Percentiles rank a stretch among this genome's conserved stretches.
Conservation (phyloP, 2,329 filamentous ascomycete genomes). For the Aspergillus niger region DNA sequence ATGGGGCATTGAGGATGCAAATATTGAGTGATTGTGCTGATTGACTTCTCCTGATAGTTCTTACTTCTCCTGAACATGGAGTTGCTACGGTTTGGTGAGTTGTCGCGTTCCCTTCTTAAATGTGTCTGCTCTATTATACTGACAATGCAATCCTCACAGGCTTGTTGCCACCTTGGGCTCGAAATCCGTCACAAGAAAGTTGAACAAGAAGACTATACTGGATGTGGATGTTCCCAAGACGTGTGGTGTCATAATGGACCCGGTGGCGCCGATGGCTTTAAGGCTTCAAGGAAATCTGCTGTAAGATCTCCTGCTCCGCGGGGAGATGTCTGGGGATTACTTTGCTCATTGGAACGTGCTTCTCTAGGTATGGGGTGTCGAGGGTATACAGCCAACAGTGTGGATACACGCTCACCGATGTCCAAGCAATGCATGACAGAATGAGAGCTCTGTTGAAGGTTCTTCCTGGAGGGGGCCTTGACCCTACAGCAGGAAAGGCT, state of each 20-base stretch:
- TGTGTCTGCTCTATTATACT: background rate
- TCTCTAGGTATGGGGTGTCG: slow-evolving; percentile 70
- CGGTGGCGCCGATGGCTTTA: slow-evolving; percentile 83
- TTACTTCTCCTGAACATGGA: slow-evolving; percentile 84
- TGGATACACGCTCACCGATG: slow-evolving; percentile 78
- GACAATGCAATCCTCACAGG: slow-evolving; percentile 54
- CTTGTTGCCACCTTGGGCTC: slow-evolving; percentile 84
- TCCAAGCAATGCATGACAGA: slow-evolving; percentile 70
- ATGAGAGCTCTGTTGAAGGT: slow-evolving; percentile 69
- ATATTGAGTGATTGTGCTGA: slow-evolving; percentile 22
- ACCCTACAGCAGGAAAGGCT: slow-evolving; percentile 69
- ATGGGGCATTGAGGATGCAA: background rate
- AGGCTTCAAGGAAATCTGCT: slow-evolving; percentile 87
- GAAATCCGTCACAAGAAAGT: slow-evolving; percentile 68
- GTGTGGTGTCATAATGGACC: slow-evolving; percentile 83
- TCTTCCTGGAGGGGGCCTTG: slow-evolving; percentile 62
- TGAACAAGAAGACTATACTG: slow-evolving; percentile 84
- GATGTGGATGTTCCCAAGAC: slow-evolving; percentile 84
- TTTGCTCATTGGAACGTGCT: slow-evolving; percentile 4
- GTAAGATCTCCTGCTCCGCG: slow-evolving; percentile 43
- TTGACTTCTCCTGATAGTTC: slow-evolving; percentile 52
- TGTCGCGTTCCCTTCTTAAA: background rate
- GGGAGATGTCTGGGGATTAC: background rate
- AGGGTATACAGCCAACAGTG: slow-evolving; percentile 87
- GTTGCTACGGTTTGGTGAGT: slow-evolving; percentile 90